Evolutionary conservation across 2,329 filamentous ascomycete species (phyloP), one percentile per base, ranked within the genome.

Genomic region (Fusarium temperatum): DNA sequence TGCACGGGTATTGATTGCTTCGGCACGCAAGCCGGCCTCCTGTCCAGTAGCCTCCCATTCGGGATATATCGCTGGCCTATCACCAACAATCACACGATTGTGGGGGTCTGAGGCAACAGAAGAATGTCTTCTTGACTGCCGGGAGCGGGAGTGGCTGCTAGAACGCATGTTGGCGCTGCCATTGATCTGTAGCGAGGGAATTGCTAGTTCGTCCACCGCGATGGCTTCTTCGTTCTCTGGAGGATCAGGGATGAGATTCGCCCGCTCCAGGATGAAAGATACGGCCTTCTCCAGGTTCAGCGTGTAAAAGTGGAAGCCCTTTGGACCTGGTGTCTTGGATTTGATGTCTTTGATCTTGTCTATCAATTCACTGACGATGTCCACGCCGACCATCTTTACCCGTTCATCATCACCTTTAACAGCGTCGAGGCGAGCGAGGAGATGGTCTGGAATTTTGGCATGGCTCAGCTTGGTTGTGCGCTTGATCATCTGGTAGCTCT

Each of bases 261-360:
- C 94, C 64, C 93, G 87, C 84, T 98, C 95, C 1, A 98, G 84
- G 70, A 98, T 96, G 78, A 98, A 96, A 0, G 95, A 94, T 6
- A 99, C 95, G 0, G 95, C 94, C 84, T 98, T 99, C 82, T 98
- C 96, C 38, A 98, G 86, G 80, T 99, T 99, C 58, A 99, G 86
- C 0, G 96, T 98, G 83, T 98, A 99, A 83, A 99, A 98, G 81
- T 99, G 96, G 83, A 98, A 98, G 11, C 96, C 96, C 77, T 91
- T 88, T 26, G 90, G 92, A 8, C 89, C 88, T 17, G 86, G 85
- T 1, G 85, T 88, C 75, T 85, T 85, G 79, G 81, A 85, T 78
- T 90, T 90, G 73, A 92, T 85, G 64, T 87, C 85, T 82, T 92
- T 93, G 80, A 98, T 89, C 78, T 91, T 89, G 73, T 94, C 90